Base-by-base conservation (phyloP, 2,329 filamentous ascomycete genomes). In the Elsinoe batatas region DNA sequence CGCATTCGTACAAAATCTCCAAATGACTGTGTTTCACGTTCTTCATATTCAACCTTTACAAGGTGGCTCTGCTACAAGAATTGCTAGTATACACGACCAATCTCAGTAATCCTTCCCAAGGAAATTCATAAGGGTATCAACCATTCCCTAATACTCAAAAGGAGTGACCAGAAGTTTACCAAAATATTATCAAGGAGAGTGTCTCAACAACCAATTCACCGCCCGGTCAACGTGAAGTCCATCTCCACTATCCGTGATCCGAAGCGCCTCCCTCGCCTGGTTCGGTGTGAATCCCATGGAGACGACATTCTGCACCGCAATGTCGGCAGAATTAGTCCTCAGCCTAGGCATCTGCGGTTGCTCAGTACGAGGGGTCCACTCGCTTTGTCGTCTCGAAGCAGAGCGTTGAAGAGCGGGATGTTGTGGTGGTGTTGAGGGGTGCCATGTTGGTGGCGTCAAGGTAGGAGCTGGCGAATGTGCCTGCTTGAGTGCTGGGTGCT, bases 231-330 rank as follows among this genome's bases (percentile, higher is more conserved):
- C 72, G 56, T 82, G 71, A 59, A 84, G 68, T 0, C 79, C 79
- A 59, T 81, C 78, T 0, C 80, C 81, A 12, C 74, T 75, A 64
- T 84, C 81, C 4, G 80, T 84, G 61, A 77, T 74, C 38, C 76
- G 74, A 15, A 84, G 67, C 15, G 81, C 81, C 62, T 76, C 74
- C 57, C 76, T 75, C 6, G 80, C 80, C 59, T 81, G 73, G 15
- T 74, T 72, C 13, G 75, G 69, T 6, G 72, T 72, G 60, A 84
- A 84, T 0, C 81, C 81, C 65, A 84, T 79, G 35, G 81, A 76
- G 4, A 82, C 78, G 56, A 84, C 77, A 40, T 74, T 71, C 46
- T 72, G 69, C 15, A 84, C 75, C 0, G 81, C 81, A 44, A 73
- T 71, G 47, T 82, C 80, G 12, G 53, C 70, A 69, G 36, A 64